Evolutionary conservation across 1,284 basidiomycete species (phyloP).

Genomic region (Pulveroboletus sp.): DNA sequence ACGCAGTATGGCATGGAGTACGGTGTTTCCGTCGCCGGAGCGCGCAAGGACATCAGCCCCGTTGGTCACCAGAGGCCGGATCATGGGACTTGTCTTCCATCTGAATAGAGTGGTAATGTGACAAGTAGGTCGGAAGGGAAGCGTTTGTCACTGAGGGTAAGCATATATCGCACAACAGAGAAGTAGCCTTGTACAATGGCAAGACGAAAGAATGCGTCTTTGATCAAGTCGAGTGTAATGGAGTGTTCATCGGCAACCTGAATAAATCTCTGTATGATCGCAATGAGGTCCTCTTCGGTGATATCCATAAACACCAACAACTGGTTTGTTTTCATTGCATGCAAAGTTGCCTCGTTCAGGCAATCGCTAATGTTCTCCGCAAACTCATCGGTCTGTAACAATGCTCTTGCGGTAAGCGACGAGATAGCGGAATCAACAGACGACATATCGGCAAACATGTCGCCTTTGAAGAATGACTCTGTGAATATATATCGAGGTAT

Average conservation of each 20-base stretch:
- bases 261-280: neutral
- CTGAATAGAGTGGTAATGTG: neutral
- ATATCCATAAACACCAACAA: neutral
- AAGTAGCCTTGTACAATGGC: neutral
- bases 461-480: too few relatives aligned
- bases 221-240: too few relatives aligned
- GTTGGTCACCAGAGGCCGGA: neutral
- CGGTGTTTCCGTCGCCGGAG: neutral
- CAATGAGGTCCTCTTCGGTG: too few relatives aligned
- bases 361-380: neutral
- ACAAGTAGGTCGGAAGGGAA: neutral
- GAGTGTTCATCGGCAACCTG: too few relatives aligned
- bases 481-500: neutral
- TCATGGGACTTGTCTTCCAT: neutral
- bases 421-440: too few relatives aligned
- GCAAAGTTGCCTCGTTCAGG: neutral
- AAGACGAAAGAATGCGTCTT: too few relatives aligned
- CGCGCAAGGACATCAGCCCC: neutral
- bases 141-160: neutral
- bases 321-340: neutral
- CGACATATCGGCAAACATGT: too few relatives aligned
- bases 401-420: neutral
- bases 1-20: neutral
- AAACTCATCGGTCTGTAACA: neutral
- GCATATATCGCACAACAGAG: neutral